Conservation (phyloP, 768 basidiomycete genomes). For the Naganishia kalamii region DNA sequence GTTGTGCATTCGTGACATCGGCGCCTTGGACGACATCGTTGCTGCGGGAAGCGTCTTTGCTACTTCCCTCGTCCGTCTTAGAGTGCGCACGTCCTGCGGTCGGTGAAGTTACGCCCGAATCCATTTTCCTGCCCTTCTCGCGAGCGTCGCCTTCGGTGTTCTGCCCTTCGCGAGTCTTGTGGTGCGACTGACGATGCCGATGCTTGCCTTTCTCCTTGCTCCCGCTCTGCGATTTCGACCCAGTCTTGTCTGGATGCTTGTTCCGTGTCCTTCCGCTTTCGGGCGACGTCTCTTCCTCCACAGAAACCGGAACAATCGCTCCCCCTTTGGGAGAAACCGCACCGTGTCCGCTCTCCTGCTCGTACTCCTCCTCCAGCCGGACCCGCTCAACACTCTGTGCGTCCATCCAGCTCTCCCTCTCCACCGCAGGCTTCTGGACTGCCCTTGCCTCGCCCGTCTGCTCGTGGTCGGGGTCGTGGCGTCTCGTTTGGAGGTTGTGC, state of each 20-base stretch:
- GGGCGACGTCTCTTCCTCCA: not conserved
- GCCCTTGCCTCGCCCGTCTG: not conserved
- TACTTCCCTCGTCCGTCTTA: not conserved
- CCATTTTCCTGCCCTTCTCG: too few relatives aligned
- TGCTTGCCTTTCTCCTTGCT: not conserved
- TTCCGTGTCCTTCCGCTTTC: not conserved
- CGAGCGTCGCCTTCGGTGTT: too few relatives aligned
- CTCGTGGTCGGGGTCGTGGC: not conserved
- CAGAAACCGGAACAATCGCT: not conserved
- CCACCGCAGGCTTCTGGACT: not conserved
- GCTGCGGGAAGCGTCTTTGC: too few relatives aligned
- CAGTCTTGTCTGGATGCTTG: not conserved
- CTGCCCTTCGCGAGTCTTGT: too few relatives aligned
- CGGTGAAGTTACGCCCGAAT: too few relatives aligned
- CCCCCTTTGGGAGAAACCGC: too few relatives aligned
- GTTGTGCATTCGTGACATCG: too few relatives aligned
- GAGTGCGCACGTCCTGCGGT: too few relatives aligned
- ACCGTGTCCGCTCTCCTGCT: not conserved
- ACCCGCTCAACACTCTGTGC: slow-evolving; percentile 11
- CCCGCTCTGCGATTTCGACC: not conserved
- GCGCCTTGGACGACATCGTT: too few relatives aligned
- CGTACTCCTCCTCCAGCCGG: slow-evolving; percentile 12
- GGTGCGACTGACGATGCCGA: too few relatives aligned
- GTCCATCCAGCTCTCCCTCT: slow-evolving; percentile 6
- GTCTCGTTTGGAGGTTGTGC: not conserved